A percentile compares a stretch with the other conserved stretches of the same genome.
Evolutionary conservation across 495 filamentous ascomycete genomes (phyloP).

Genomic region (Aspergillus hancockii): DNA sequence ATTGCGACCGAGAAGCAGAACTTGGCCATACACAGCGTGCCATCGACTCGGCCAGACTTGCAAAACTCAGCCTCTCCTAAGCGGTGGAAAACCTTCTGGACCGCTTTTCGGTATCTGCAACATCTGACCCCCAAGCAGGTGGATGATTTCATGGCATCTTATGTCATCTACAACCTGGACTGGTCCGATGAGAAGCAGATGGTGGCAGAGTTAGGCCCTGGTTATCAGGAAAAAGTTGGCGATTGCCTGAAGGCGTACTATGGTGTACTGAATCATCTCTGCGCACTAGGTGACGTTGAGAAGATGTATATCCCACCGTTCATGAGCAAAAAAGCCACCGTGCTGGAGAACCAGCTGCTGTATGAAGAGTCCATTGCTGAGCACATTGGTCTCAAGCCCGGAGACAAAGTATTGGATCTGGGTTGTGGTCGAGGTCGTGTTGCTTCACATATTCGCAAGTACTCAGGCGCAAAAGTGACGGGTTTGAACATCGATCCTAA

Average conservation of each 20-base stretch:
- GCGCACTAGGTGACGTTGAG: slow-evolving; percentile 65
- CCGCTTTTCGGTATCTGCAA: slow-evolving; percentile 56
- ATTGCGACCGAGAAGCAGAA: slow-evolving; percentile 42
- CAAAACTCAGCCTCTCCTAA: slow-evolving; percentile 55
- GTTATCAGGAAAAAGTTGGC: slow-evolving; percentile 61
- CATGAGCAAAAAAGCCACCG: slow-evolving; percentile 58
- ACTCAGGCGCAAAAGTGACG: slow-evolving; percentile 56
- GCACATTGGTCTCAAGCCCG: slow-evolving; percentile 51
- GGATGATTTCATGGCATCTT: slow-evolving; percentile 66
- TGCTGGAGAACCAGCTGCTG: slow-evolving; percentile 56
- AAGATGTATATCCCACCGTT: slow-evolving; percentile 70
- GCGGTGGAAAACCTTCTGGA: slow-evolving; percentile 55
- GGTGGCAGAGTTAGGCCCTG: slow-evolving; percentile 55
- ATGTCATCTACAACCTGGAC: slow-evolving; percentile 66
- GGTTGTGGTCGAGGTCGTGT: slow-evolving; percentile 63
- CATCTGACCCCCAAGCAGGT: slow-evolving; percentile 60
- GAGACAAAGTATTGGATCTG: slow-evolving; percentile 57
- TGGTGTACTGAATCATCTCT: slow-evolving; percentile 64
- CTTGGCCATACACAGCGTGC: slow-evolving; percentile 22
- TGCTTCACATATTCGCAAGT: slow-evolving; percentile 60
- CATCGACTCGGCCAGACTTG: slow-evolving; percentile 24
- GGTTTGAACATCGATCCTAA: slow-evolving; percentile 65
- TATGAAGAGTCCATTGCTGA: slow-evolving; percentile 59
- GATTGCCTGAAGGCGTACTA: slow-evolving; percentile 63
- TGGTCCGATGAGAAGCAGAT: slow-evolving; percentile 62